phyloP scores from a whole-genome alignment of 345 rosid species.

The Salix arbutifolia region DNA sequence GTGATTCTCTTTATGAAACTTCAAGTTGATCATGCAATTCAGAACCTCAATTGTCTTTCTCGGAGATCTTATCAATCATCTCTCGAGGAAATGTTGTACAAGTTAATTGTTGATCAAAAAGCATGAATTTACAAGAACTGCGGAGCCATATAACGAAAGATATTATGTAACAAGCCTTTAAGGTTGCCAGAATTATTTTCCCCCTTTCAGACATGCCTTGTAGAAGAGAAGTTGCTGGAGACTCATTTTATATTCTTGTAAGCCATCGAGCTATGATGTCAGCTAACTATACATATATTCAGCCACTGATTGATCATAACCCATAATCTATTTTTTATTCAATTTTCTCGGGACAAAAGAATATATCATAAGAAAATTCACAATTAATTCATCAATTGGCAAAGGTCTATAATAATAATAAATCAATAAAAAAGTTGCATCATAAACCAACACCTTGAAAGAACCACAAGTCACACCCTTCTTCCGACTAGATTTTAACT shows the following conservation, averaged over 20 bases:
- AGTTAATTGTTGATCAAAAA: neutral
- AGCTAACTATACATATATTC: conserved; percentile 24
- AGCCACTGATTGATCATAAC: no score
- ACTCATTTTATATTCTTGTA: conserved; percentile 24
- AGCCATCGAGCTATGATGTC: conserved; percentile 27
- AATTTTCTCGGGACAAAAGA: no score
- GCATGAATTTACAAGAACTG: neutral
- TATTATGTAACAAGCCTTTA: conserved; percentile 6
- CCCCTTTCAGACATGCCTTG: neutral
- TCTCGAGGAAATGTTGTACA: conserved; percentile 46
- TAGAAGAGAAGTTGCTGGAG: conserved; percentile 8
- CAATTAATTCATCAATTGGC: no score
- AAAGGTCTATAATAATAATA: no score
- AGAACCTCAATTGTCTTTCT: conserved; percentile 68
- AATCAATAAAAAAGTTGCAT: no score
- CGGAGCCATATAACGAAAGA: neutral
- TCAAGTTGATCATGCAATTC: conserved; percentile 67
- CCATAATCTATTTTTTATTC: no score
- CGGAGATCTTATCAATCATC: conserved; percentile 49
- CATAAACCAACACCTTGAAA: no score
- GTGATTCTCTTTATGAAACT: conserved; percentile 77
- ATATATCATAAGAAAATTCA: no score
- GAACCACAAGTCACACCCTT: no score
- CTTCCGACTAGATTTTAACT: no score
- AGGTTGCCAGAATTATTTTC: neutral